Percentiles rank a stretch among this genome's conserved stretches.
Conservation (phyloP, 2,329 filamentous ascomycete species). For the Aureobasidium lini region DNA sequence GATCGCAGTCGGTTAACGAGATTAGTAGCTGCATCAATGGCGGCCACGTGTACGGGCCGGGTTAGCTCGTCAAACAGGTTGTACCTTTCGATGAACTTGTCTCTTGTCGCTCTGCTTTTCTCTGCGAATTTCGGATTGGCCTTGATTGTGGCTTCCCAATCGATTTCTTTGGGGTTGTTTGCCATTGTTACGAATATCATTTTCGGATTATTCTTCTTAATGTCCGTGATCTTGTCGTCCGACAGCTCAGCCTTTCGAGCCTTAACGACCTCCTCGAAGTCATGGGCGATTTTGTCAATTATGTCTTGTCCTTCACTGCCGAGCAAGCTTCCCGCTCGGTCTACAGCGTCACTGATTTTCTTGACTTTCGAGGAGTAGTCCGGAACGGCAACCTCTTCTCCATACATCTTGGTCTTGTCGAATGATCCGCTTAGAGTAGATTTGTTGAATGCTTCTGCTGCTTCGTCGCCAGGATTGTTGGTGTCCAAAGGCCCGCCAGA, state of each 20-base stretch:
- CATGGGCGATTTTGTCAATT: neutral
- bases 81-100: neutral
- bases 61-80: neutral
- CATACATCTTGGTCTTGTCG: neutral
- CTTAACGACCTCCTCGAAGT: neutral
- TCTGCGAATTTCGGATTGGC: neutral
- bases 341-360: neutral
- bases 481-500: neutral
- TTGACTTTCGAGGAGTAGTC: neutral
- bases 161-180: neutral
- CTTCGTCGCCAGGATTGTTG: neutral
- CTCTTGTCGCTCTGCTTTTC: neutral
- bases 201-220: neutral
- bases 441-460: neutral
- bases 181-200: neutral
- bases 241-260: neutral
- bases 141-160: neutral
- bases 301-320: neutral
- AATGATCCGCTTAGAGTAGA: neutral
- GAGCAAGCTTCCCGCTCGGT: neutral
- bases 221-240: neutral
- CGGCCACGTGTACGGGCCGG: neutral
- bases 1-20: neutral
- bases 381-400: neutral
- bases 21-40: neutral